Evolutionary conservation across 306 rosid genomes (phyloP), one percentile per base, ranked within the genome.

Genomic region (Medicago arabica): DNA sequence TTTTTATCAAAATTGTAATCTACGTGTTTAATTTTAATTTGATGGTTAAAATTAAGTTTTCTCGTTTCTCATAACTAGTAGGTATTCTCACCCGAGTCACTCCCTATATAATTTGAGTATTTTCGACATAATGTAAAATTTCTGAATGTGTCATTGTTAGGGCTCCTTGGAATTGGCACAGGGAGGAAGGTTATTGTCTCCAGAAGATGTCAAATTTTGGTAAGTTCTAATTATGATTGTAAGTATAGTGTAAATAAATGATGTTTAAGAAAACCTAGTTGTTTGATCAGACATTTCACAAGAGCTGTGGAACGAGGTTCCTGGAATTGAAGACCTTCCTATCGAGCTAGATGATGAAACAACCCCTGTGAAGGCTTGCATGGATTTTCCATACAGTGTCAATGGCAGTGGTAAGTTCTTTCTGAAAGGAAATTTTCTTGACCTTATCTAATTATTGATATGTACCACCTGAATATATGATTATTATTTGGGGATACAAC

Each of bases 361-460:
- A 78, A 91, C 98, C 67, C 98, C 98, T 18, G 89, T 88, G 68
- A 94, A 91, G 83, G 96, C 90, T 85, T 91, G 96, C 49, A 90
- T 88, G 71, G 90, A 91, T 67, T 86, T 88, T 78, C 87, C 88
- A 18, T 85, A 77, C 78, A 89, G 86, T 61, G 84, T 80, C 60
- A 73, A 75, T 53, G 69, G 71, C 76, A 74, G 63, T 74, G 93
- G 97, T 86, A 83, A 75, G 49, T 76, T 60, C 64, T 74, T 23
- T 67, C 54, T 16, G 17, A 7, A 41, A 28, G 49, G 36, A 43
- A 11, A 36, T 47, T 44, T 71, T 53, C 50, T 53, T 63, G 46
- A 72, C 41, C 40, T 54, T 36, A 67, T 64, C 71, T 74, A 34
- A 31, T 12, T 50, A 62, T 51, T 39, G 34, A 54, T 31, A 49